A percentile compares a stretch with the other conserved stretches of the same genome.
These are phyloP conservation scores for Arthroderma sp. DNA, from an alignment of 2,329 filamentous ascomycete genomes.

Conservation along the genomic window DNA sequence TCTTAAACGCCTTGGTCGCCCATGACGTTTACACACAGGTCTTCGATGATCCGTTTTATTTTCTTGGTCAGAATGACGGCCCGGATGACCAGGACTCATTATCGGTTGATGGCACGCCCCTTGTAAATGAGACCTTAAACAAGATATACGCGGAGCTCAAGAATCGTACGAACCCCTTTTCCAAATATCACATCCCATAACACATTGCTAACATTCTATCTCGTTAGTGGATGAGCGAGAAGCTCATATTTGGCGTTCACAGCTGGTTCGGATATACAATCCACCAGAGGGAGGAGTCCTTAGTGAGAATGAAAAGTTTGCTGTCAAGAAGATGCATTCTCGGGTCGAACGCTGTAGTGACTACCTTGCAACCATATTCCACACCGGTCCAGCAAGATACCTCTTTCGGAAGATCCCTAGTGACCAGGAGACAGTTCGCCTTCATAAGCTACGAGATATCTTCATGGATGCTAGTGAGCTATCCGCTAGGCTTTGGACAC, in stretches of 20 bases:
- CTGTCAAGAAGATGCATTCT: background rate
- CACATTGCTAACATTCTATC: background rate
- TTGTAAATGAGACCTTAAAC: background rate
- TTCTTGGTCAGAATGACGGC: background rate
- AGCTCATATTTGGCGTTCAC: conserved; percentile 18
- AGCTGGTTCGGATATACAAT: conserved; percentile 15
- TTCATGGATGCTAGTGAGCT: conserved; percentile 12
- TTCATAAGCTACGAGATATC: conserved; percentile 6
- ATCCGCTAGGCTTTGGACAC: conserved; percentile 16
- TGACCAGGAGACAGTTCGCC: background rate
- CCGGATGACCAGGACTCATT: background rate
- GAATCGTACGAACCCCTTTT: background rate
- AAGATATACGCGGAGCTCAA: background rate
- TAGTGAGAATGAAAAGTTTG: background rate
- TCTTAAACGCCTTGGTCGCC: conserved; percentile 3
- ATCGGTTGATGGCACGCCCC: background rate
- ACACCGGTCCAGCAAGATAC: background rate
- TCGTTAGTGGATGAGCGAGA: conserved; percentile 12
- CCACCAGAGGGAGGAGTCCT: background rate
- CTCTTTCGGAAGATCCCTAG: conserved; percentile 1
- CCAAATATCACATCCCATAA: background rate
- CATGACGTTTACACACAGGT: conserved; percentile 5
- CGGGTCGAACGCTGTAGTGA: conserved; percentile 2
- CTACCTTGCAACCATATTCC: conserved; percentile 2
- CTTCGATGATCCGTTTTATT: conserved; percentile 7